Percentiles rank a stretch among this genome's conserved stretches.
These are phyloP conservation scores for carrot (Daucus carota) DNA, from an alignment of 129 eudicot genomes.

Conservation along the genomic window DNA sequence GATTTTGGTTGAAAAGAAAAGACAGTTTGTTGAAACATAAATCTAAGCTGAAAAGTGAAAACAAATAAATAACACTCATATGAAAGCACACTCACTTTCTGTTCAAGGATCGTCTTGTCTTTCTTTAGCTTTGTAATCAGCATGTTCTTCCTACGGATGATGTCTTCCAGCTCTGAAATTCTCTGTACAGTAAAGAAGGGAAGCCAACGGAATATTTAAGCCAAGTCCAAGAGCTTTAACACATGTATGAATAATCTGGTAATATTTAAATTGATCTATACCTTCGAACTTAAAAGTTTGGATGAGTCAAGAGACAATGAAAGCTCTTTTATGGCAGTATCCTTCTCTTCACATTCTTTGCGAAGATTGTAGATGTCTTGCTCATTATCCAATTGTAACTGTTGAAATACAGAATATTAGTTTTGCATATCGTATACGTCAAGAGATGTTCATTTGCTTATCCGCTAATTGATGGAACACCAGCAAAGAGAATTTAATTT, in stretches of 20 bases:
- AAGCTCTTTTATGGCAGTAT: conserved; percentile 56
- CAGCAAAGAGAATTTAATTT: background rate
- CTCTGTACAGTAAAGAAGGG: conserved; percentile 37
- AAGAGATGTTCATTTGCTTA: background rate
- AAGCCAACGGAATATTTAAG: too few relatives aligned
- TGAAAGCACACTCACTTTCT: conserved; percentile 46
- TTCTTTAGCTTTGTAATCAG: conserved; percentile 66
- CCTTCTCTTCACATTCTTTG: conserved; percentile 74
- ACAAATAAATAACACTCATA: background rate
- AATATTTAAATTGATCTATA: conserved; percentile 2
- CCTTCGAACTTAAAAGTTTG: conserved; percentile 58
- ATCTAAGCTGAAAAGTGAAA: background rate
- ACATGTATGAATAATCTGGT: background rate
- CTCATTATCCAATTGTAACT: conserved; percentile 55
- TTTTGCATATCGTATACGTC: background rate
- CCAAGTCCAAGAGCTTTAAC: background rate
- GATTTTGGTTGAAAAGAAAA: background rate
- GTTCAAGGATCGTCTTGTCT: conserved; percentile 72
- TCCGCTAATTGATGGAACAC: background rate
- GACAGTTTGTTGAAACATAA: background rate
- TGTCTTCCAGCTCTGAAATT: conserved; percentile 72
- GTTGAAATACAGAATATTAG: conserved; percentile 8
- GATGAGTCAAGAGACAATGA: conserved; percentile 50
- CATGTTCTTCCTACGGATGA: conserved; percentile 67
- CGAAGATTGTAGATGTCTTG: conserved; percentile 49